Evolutionary conservation across 2,329 filamentous ascomycete species (phyloP), one percentile per base, ranked within the genome.

Genomic region (Onygenales sp.): DNA sequence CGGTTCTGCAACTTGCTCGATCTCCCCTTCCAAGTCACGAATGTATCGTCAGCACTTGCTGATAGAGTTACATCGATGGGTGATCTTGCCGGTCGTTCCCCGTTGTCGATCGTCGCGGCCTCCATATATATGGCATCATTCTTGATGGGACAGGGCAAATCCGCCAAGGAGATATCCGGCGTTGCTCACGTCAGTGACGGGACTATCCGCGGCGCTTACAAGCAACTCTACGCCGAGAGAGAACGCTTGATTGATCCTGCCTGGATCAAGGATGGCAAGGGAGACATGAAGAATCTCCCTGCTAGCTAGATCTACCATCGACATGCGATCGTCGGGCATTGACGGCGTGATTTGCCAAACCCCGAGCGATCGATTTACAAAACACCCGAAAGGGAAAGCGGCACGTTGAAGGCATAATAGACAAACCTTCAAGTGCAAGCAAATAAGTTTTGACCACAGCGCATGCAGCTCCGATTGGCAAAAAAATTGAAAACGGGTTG

Each of bases 51-150:
- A 63, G 81, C 84, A 32, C 80, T 96, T 49, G 90, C 91, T 2
- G 80, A 86, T 60, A 83, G 86, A 65, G 88, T 93, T 59, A 85
- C 84, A 27, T 80, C 82, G 48, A 84, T 88, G 56, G 86, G 88
- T 55, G 85, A 89, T 52, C 80, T 97, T 56, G 91, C 92, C 37
- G 93, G 93, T 59, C 88, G 93, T 55, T 97, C 92, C 54, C 93
- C 93, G 17, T 77, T 98, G 48, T 96, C 92, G 1, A 89, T 94
- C 56, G 92, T 94, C 6, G 92, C 91, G 14, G 91, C 93, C 34
- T 95, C 90, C 69, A 96, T 98, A 69, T 98, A 93, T 77, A 93
- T 97, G 83, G 87, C 92, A 3, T 90, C 88, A 33, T 84, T 92
- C 64, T 78, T 97, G 39, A 86, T 95, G 74, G 87, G 85, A 53